Evolutionary conservation across 176 grass and related monocot species (phyloP), one percentile per base, ranked within the genome.

Genomic region (Ensete glaucum): DNA sequence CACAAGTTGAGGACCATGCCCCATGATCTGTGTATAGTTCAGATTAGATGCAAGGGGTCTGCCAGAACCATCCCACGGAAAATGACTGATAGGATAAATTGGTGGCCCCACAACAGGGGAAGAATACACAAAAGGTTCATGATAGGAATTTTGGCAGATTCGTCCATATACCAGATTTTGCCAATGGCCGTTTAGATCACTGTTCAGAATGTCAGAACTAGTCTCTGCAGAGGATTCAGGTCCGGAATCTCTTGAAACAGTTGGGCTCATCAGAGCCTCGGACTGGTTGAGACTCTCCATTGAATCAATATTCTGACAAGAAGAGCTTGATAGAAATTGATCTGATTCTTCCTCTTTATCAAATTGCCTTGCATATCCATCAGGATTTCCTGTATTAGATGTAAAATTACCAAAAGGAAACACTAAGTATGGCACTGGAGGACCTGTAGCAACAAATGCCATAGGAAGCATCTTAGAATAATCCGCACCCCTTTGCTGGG

Each of bases 201-300:
- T 87, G 66, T 96, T 86, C 71, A 96, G 84, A 58, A 96, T 96
- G 71, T 96, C 93, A 69, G 85, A 74, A 75, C 79, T 88, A 69
- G 82, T 76, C 63, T 89, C 87, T n/a, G 86, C 80, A 54, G 85
- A 88, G 9, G 69, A 81, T 62, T 88, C 85, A 64, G 76, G 58
- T 21, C 69, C 79, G 74, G 63, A 81, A 85, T 69, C 73, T 27
- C 73, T 75, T 52, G 83, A 86, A 77, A 78, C 66, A 57, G 79
- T 69, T 77, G 87, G 80, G 52, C 34, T 82, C 82, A 68, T 25
- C 70, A 52, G 75, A 66, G 43, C 73, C 77, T 91, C 88, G 74
- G 75, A 73, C 49, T 80, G 84, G 27, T 79, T 83, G 54, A 88
- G 77, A 49, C 81, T 83, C 78, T 69, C 81, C n/a, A 73, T 62